phyloP scores from a whole-genome alignment of 306 rosid species.

The Quercus agrifolia region DNA sequence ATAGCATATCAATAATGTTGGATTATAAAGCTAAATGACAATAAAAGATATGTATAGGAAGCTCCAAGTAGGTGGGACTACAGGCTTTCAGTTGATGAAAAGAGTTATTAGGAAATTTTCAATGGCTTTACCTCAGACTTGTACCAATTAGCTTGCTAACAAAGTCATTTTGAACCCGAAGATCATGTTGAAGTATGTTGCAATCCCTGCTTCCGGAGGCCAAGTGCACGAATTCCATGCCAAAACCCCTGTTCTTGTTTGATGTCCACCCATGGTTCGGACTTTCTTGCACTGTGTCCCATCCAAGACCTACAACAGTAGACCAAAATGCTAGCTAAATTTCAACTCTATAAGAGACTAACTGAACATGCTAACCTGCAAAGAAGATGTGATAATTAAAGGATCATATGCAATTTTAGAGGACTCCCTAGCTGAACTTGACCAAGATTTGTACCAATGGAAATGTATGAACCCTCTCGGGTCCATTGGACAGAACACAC shows the following conservation, averaged over 20 bases:
- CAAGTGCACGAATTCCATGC: constrained; percentile 92
- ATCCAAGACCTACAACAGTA: constrained; percentile 73
- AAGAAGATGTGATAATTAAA: not conserved
- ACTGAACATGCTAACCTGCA: not conserved
- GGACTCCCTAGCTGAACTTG: constrained; percentile 80
- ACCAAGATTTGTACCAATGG: constrained; percentile 82
- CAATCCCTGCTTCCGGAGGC: constrained; percentile 95
- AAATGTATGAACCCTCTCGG: constrained; percentile 85
- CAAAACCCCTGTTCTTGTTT: constrained; percentile 93
- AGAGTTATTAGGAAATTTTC: not conserved
- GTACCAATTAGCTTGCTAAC: constrained; percentile 78
- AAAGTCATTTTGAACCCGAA: constrained; percentile 70
- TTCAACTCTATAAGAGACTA: not conserved
- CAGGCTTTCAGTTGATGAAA: not conserved
- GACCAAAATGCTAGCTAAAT: constrained; percentile 3
- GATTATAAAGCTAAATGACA: not conserved
- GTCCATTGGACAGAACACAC: constrained; percentile 99
- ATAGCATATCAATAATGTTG: not conserved
- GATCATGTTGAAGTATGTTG: constrained; percentile 94
- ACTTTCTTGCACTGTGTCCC: constrained; percentile 87
- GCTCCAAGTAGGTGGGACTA: not conserved
- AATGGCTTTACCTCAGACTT: constrained; percentile 81
- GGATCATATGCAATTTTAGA: not conserved
- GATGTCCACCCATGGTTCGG: constrained; percentile 94
- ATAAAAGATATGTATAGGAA: not conserved